phyloP scores from a whole-genome alignment of 2,329 filamentous ascomycete genomes.

The Cadophora luteo-olivacea region DNA sequence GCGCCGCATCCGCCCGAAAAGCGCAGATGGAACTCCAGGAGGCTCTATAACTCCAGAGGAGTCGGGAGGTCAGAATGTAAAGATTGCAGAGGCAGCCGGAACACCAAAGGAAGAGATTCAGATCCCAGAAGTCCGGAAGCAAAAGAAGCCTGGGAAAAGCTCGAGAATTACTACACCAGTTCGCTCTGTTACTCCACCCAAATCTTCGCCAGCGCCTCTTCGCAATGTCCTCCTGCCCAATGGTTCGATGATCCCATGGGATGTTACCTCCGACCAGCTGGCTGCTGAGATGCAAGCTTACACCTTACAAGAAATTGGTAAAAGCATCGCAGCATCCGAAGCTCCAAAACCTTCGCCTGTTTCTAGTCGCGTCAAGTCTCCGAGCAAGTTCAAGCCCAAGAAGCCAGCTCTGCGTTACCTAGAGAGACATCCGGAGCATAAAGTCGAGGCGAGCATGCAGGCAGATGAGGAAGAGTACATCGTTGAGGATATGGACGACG shows the following conservation, averaged over 20 bases:
- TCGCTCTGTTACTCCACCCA: slow-evolving; percentile 26
- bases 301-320: slow-evolving; percentile 62
- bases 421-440: slow-evolving; percentile 59
- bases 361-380: slow-evolving; percentile 22
- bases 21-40: slow-evolving; percentile 18
- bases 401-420: slow-evolving; percentile 60
- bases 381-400: slow-evolving; percentile 61
- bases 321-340: slow-evolving; percentile 37
- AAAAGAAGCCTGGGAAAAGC: slow-evolving; percentile 40
- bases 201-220: slow-evolving; percentile 17
- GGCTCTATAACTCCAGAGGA: slow-evolving; percentile 6
- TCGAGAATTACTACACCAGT: slow-evolving; percentile 30
- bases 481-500: slow-evolving; percentile 53
- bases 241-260: slow-evolving; percentile 48
- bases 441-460: slow-evolving; percentile 40
- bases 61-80: slow-evolving; percentile 1
- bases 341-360: slow-evolving; percentile 24
- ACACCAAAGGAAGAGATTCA: background rate
- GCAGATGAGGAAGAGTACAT: slow-evolving; percentile 49
- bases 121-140: slow-evolving; percentile 14
- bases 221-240: slow-evolving; percentile 45
- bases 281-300: slow-evolving; percentile 63
- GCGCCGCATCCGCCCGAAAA: slow-evolving; percentile 49
- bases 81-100: background rate
- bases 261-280: slow-evolving; percentile 50